Conservation (phyloP, 2,329 filamentous ascomycete genomes). For the Aspergillus sp. region DNA sequence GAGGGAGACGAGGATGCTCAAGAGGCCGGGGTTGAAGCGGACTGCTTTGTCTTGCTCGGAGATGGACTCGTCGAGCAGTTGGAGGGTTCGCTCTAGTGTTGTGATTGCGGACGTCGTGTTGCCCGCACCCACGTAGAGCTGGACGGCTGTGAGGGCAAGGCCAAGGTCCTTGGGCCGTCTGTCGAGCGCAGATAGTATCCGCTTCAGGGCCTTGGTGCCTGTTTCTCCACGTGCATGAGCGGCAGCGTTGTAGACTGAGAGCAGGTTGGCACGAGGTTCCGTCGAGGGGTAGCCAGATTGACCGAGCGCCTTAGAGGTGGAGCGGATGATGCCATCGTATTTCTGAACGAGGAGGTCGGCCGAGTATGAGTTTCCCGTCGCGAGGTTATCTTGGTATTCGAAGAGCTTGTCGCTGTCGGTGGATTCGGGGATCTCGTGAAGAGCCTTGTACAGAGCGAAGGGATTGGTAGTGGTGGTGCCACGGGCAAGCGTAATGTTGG, state of each 20-base stretch:
- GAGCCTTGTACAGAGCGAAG: constrained; percentile 59
- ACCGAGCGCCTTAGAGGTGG: constrained; percentile 54
- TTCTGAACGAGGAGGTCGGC: constrained; percentile 63
- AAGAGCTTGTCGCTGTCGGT: constrained; percentile 59
- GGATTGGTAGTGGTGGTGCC: constrained; percentile 53
- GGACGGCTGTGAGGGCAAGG: constrained; percentile 74
- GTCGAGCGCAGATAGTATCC: constrained; percentile 69
- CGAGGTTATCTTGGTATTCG: constrained; percentile 56
- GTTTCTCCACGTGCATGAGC: constrained; percentile 63
- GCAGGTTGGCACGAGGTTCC: constrained; percentile 54
- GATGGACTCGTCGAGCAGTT: constrained; percentile 65
- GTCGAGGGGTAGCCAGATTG: constrained; percentile 52
- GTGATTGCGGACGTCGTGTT: constrained; percentile 73
- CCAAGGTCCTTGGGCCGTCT: constrained; percentile 79
- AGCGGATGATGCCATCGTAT: constrained; percentile 59
- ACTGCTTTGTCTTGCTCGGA: constrained; percentile 63
- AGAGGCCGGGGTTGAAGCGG: constrained; percentile 79
- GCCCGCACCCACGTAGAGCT: constrained; percentile 73
- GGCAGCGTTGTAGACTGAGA: constrained; percentile 71
- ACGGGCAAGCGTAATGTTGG: constrained; percentile 57
- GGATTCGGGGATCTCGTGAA: constrained; percentile 52
- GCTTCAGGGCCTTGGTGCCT: constrained; percentile 69
- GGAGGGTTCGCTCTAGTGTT: constrained; percentile 75
- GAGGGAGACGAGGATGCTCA: constrained; percentile 76
- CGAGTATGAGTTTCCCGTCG: constrained; percentile 58